phyloP scores from a whole-genome alignment of 352 stramenopile genomes.

The Phytophthora macrochlamydospora region DNA sequence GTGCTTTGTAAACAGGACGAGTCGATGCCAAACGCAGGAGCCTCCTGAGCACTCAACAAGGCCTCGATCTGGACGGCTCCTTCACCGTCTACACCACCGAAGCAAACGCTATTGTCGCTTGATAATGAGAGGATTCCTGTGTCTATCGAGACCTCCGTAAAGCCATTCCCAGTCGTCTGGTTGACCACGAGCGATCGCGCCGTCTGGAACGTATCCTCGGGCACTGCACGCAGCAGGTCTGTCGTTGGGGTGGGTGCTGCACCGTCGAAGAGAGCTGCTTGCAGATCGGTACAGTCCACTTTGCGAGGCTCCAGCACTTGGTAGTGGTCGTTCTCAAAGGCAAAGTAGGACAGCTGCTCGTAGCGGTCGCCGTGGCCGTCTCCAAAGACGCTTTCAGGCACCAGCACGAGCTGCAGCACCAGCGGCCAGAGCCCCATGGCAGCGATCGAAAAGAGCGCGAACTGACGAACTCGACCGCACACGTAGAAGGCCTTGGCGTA shows the following conservation, averaged over 20 bases:
- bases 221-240: constrained; percentile 33
- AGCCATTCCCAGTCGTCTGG: constrained; percentile 16
- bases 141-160: constrained; percentile 18
- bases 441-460: constrained; percentile 35
- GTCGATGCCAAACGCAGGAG: constrained; percentile 31
- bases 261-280: constrained; percentile 21
- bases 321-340: constrained; percentile 45
- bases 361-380: constrained; percentile 52
- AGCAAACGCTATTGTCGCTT: constrained; percentile 27
- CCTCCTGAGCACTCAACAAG: constrained; percentile 29
- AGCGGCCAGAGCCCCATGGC: constrained; percentile 46
- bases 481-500: constrained; percentile 5
- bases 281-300: constrained; percentile 31
- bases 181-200: constrained; percentile 32
- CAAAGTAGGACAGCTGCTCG: constrained; percentile 36
- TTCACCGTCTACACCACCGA: constrained; percentile 40
- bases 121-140: constrained; percentile 30
- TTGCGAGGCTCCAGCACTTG: constrained; percentile 31
- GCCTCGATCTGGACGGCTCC: constrained; percentile 40
- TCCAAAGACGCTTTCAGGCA: constrained; percentile 43
- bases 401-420: constrained; percentile 29
- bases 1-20: constrained; percentile 22
- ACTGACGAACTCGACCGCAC: constrained; percentile 23
- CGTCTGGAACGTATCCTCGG: constrained; percentile 20
- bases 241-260: constrained; percentile 13